Percentiles rank a stretch among this genome's conserved stretches.
These are phyloP conservation scores for Orbilia oligospora DNA, from an alignment of 2,329 filamentous ascomycete species.

Conservation along the genomic window DNA sequence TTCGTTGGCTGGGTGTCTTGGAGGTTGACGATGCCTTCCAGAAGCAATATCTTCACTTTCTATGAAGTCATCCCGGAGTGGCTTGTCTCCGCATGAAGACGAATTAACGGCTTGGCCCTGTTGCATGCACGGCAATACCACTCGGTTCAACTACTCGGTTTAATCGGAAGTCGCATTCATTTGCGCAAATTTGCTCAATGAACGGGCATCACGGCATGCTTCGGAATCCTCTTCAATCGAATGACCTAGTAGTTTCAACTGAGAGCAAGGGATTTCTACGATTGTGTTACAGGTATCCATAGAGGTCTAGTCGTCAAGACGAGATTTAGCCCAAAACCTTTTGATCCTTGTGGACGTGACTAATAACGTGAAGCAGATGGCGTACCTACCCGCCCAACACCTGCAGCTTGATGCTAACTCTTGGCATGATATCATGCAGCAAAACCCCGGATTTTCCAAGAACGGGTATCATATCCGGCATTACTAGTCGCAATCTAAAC, in stretches of 20 bases:
- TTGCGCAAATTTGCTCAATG: slow-evolving; percentile 25
- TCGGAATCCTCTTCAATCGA: neutral
- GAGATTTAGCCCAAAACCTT: slow-evolving; percentile 3
- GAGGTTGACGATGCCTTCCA: slow-evolving; percentile 43
- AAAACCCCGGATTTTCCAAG: slow-evolving; percentile 60
- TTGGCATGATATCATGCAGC: slow-evolving; percentile 61
- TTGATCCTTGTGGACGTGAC: slow-evolving; percentile 36
- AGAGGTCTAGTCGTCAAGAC: neutral
- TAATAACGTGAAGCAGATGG: slow-evolving; percentile 40
- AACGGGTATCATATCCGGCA: slow-evolving; percentile 55
- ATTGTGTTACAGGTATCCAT: slow-evolving; percentile 9
- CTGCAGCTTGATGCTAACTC: slow-evolving; percentile 25
- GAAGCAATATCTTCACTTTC: slow-evolving; percentile 36
- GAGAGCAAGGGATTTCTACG: neutral
- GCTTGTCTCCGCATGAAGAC: slow-evolving; percentile 22
- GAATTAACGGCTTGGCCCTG: slow-evolving; percentile 15
- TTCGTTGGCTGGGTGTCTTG: slow-evolving; percentile 26
- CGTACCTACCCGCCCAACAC: slow-evolving; percentile 26
- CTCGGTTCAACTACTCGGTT: neutral
- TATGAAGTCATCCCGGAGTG: slow-evolving; percentile 45
- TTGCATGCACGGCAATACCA: slow-evolving; percentile 14
- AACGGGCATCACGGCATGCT: neutral
- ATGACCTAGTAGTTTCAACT: neutral
- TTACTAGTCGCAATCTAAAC: slow-evolving; percentile 12
- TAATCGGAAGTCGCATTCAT: neutral